Evolutionary conservation across 2,329 filamentous ascomycete species (phyloP), one percentile per base, ranked within the genome.

Genomic region (Penicillium sclerotiorum): DNA sequence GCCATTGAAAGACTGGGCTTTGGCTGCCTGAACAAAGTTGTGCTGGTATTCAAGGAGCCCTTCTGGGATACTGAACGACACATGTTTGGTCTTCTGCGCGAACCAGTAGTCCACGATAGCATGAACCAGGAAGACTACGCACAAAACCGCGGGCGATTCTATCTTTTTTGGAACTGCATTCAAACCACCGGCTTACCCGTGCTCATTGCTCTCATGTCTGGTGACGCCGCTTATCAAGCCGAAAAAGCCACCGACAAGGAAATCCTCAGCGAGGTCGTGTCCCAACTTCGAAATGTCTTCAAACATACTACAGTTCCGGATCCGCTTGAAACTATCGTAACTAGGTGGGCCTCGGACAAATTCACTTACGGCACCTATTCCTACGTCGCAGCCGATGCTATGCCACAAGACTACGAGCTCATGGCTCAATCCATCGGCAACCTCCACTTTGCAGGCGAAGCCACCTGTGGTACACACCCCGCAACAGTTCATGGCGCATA

Each of bases 401-500:
- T 84, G 44, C 83, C 88, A 2, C 88, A 91, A 45, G 94, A 99
- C 68, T 99, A 99, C 71, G 90, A 97, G 67, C 77, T 84, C 25
- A 96, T 99, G 89, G 90, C 94, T 2, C 82, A 83, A 41, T 78
- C 88, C 1, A 79, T 96, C 25, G 92, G 90, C 25, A 95, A 95
- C 57, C 77, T 99, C 8, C 90, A 93, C 71, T 99, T 99, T 71
- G 94, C 93, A 13, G 94, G 94, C 40, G 94, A 99, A 72, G 94
- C 96, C 53, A 99, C 95, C 1, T 96, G 89, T 61, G 91, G 90
- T 39, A 96, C 91, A 1, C 92, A 99, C 67, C 94, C 95, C 11
- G 94, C 95, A 25, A 99, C 94, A 2, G 94, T 99, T 0, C 94
- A 99, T 60, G 94, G 94, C 5, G 95, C 94, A 8, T 99, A 97